Base-by-base conservation (phyloP, 352 stramenopile genomes). In the Thalassiosira hispida region DNA sequence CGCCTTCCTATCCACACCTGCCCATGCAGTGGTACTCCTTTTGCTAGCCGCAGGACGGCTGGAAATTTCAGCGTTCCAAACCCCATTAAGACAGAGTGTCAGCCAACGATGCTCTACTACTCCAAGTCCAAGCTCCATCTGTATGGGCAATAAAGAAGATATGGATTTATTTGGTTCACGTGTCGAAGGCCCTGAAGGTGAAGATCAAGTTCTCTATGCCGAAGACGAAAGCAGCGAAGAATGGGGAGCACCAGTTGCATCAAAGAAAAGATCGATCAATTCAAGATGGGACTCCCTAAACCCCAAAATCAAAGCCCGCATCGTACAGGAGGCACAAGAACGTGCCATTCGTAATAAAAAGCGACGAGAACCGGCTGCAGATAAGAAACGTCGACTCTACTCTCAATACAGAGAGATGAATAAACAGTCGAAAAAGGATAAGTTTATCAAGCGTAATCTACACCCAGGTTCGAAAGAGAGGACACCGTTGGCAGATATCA, bases 321-420 rank as follows among this genome's bases (percentile, higher is more conserved):
- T 93, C 20, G 64, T 90, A 9, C 68, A 88, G 72, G 75, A 83
- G 40, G 86, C 66, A 38, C 85, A 92, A 46, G 67, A 85, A 35
- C 81, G 81, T 29, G 88, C 86, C 3, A 88, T 92, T 59, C 71
- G 65, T 0, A 90, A 90, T 46, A 92, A 91, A 47, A 87, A 87
- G 49, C 89, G 87, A 64, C 77, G 81, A 23, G 86, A 93, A 73
- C 77, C 83, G 2, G 67, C 72, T 8, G 35, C 62, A n/a, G 84
- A 78, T 11, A 91, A 90, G 61, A 91, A 91, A 56, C 71, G 82
- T 80, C 71, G 87, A 40, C 52, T 83, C 29, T 80, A 79, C 46
- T 61, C 35, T n/a, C 74, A 77, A 62, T 75, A 76, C 55, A 69
- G 64, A 38, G 73, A 90, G 52, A 73, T 81, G 57, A 68, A 90